These are phyloP conservation scores for Beauveria rudraprayagi DNA, from an alignment of 2,329 filamentous ascomycete species.

Conservation along the genomic window DNA sequence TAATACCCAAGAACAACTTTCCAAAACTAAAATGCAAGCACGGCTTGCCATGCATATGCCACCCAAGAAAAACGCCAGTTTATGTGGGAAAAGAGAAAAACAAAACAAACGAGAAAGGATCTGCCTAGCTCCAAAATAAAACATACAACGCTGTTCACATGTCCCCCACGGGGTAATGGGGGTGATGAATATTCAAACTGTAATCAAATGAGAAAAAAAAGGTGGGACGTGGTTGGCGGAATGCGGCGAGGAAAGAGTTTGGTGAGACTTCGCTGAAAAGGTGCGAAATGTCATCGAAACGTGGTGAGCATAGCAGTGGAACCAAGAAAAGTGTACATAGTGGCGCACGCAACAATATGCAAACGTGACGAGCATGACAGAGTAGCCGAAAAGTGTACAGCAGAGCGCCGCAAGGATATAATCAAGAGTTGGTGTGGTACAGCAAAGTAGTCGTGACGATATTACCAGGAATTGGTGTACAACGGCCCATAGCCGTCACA, in stretches of 20 bases:
- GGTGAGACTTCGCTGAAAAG: background rate
- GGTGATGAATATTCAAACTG: background rate
- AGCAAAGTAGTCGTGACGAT: no score
- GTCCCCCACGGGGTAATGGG: background rate
- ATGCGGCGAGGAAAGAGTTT: background rate
- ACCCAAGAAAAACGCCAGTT: background rate
- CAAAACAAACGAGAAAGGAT: background rate
- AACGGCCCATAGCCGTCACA: no score
- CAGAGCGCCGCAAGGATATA: no score
- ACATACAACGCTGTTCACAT: background rate
- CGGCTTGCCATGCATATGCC: background rate
- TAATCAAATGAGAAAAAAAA: background rate
- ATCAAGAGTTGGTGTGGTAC: no score
- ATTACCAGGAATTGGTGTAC: no score
- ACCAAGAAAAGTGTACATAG: no score
- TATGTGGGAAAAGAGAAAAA: background rate
- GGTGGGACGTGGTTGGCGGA: no score
- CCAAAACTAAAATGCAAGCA: background rate
- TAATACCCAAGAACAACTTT: background rate
- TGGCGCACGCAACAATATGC: no score
- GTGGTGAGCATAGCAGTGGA: background rate
- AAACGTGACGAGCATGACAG: background rate
- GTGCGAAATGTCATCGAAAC: background rate
- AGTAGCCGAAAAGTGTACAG: background rate
- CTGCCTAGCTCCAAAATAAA: background rate